Conservation (phyloP, 2,329 filamentous ascomycete species). For the Nigrospora oryzae region DNA sequence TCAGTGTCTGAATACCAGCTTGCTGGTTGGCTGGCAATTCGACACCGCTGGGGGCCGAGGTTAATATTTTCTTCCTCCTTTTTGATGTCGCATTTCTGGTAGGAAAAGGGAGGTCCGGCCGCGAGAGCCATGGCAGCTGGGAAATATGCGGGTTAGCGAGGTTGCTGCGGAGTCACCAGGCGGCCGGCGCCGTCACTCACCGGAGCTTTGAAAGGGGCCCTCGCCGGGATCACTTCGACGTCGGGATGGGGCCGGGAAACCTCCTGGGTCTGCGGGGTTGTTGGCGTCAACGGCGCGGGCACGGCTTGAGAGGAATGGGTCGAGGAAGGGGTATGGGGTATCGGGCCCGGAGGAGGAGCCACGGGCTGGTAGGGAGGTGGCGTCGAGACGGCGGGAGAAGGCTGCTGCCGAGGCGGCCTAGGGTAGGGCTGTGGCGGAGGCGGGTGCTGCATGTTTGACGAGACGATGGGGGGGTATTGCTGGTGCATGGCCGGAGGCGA, state of each 20-base stretch:
- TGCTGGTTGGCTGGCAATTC: conserved; percentile 33
- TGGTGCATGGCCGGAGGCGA: conserved; percentile 32
- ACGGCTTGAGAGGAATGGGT: conserved; percentile 34
- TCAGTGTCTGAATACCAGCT: conserved; percentile 15
- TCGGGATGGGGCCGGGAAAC: conserved; percentile 15
- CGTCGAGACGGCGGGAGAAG: conserved; percentile 45
- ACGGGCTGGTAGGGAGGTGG: conserved; percentile 36
- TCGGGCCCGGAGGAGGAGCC: conserved; percentile 30
- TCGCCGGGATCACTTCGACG: conserved; percentile 12
- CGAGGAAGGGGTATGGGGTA: conserved; percentile 44
- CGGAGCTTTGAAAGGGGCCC: conserved; percentile 34
- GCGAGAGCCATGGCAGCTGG: conserved; percentile 51
- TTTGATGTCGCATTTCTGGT: conserved; percentile 27
- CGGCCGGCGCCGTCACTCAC: conserved; percentile 29
- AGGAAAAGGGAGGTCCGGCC: conserved; percentile 43
- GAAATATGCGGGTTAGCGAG: conserved; percentile 15
- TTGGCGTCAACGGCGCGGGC: conserved; percentile 36
- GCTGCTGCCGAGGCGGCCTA: conserved; percentile 29
- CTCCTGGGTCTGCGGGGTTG: conserved; percentile 30
- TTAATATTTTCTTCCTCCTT: conserved; percentile 30
- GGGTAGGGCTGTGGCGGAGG: conserved; percentile 35
- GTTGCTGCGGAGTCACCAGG: neutral
- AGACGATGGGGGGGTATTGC: conserved; percentile 45
- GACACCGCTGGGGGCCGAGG: conserved; percentile 26
- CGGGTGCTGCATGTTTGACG: conserved; percentile 19